Evolutionary conservation across 805 yeast species (phyloP), one percentile per base, ranked within the genome.

Genomic region (Kuraishia capsulata): DNA sequence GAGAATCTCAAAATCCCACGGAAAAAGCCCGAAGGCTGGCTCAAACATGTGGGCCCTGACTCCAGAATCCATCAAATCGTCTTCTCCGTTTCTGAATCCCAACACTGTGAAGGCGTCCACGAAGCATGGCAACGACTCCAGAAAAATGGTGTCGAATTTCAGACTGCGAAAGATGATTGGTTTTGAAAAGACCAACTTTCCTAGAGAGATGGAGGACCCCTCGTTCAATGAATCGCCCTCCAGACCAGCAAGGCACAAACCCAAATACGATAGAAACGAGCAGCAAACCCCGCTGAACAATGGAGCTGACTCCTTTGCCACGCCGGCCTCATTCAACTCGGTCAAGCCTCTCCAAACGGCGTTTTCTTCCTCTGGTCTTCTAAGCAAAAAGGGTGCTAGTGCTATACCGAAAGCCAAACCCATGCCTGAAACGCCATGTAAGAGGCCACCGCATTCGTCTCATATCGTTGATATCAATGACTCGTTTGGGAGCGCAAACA

Each of bases 301-400:
- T 24, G 30, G 30, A 18, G 30, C 35, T 32, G 33, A 35, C 37
- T 54, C 54, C n/a, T 63, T 62, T 40, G 49, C 57, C 25, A 71
- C 80, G 0, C 78, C 82, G 1, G 75, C 69, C 30, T 64, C 71
- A 13, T 84, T 80, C 57, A 73, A 76, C 45, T 73, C 76, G 35
- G 92, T 83, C 18, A 83, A 81, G 52, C 96, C 96, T 2, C 66
- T 86, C 30, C 95, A 85, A 54, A 80, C 89, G 0, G 95, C 92
- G 13, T 86, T 86, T 57, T 69, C 76, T 54, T 73, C 89, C 2
- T 63, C 84, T 0, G 96, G 96, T 0, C 61, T 86, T 26, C 57
- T 79, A 42, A 75, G 81, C 29, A 78, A 78, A 54, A 65, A 81
- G 59, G 63, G 78, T 33, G 44, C 46, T 5, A 42, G 38, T 5